Base-by-base conservation (phyloP, 2,329 filamentous ascomycete genomes). In the Fusarium verrucosum region DNA sequence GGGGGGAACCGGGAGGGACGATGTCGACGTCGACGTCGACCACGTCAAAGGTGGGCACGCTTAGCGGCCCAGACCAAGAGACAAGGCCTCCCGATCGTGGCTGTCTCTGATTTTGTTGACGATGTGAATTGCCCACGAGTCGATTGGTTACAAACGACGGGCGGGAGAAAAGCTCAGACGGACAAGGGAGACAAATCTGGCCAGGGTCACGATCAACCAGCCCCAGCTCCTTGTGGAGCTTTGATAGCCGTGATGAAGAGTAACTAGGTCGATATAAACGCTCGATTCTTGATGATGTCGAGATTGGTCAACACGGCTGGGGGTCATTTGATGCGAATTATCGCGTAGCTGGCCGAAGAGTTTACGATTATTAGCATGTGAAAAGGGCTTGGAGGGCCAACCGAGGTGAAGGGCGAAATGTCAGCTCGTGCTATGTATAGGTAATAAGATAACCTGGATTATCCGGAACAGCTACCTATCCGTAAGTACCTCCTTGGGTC, bases 1-100 rank as follows among this genome's bases (percentile, higher is more conserved):
- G 53, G 68, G 61, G 66, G 66, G 65, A 68, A 66, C 69, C 68
- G 68, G 68, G 59, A 69, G 52, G 40, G 30, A 37, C 17, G 33
- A 38, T 37, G 28, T 30, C 10, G n/a, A n/a, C n/a, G 58, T 63
- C 60, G 64, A 56, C 64, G 59, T 65, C 59, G 46, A 68, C 41
- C 49, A 66, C 58, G 6, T 11, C 17, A 19, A 30, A 38, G 20
- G 19, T 47, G 37, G 51, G 45, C 46, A 57, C 26, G 37, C 51
- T 35, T 62, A 61, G 60, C 36, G 45, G 49, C 33, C 25, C 23
- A 44, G 38, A 25, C 58, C 38, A 53, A 38, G 35, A 30, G 50
- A 49, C 55, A 28, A 35, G 52, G 52, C 33, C 40, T 32, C 26
- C 51, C 22, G 54, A 59, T 56, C 37, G 44, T 51, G 43, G 45